Conservation (phyloP, 225 moss, liverwort and hornwort genomes). For the Climacium dendroides region DNA sequence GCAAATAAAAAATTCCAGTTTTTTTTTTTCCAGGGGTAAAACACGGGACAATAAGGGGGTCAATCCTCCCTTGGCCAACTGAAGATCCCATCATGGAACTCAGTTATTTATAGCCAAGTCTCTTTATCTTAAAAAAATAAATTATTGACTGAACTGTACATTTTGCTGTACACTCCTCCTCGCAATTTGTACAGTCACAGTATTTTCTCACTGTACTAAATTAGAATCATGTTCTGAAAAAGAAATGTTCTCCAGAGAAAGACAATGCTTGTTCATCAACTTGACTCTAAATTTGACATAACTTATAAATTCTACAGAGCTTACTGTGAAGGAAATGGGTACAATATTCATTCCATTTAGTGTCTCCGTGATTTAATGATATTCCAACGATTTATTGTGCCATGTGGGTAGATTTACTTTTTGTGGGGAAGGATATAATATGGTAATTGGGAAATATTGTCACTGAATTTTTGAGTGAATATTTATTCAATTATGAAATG, state of each 20-base stretch:
- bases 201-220: neutral
- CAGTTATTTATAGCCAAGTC: neutral
- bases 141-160: neutral
- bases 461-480: neutral
- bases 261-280: neutral
- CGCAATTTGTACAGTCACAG: neutral
- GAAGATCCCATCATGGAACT: neutral
- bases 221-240: neutral
- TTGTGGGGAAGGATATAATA: neutral
- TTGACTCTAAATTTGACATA: neutral
- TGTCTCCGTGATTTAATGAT: neutral
- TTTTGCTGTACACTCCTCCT: no score
- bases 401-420: neutral
- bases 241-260: neutral
- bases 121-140: neutral
- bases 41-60: no score
- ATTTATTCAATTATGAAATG: neutral
- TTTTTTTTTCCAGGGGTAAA: no score
- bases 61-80: no score
- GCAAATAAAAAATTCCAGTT: no score
- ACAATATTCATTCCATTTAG: neutral
- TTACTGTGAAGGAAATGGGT: neutral
- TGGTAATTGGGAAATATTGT: accelerated
- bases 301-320: neutral
- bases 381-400: neutral